A percentile compares a stretch with the other conserved stretches of the same genome.
phyloP scores from a whole-genome alignment of 2,329 filamentous ascomycete genomes.

The Catunica adiposa region DNA sequence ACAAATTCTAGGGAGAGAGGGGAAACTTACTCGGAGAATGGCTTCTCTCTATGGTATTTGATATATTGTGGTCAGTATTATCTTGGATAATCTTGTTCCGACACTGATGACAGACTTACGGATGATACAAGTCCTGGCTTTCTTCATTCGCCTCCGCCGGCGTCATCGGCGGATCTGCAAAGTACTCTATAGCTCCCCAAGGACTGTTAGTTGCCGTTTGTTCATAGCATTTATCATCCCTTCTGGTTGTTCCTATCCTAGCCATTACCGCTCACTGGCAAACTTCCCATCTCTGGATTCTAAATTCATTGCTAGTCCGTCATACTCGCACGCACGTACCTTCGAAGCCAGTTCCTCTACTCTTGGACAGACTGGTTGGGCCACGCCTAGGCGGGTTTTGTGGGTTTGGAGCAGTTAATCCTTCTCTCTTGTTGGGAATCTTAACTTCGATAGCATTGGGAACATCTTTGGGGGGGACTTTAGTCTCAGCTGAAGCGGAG shows the following conservation, averaged over 20 bases:
- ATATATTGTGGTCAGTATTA: conserved; percentile 16
- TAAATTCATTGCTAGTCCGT: not conserved
- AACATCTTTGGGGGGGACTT: not conserved
- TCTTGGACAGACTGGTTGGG: conserved; percentile 19
- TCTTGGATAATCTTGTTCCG: not conserved
- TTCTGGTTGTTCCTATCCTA: no score
- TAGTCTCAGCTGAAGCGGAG: no score
- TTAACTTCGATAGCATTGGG: no score
- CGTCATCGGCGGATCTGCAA: conserved; percentile 63
- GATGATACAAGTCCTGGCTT: conserved; percentile 45
- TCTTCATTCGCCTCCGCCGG: conserved; percentile 52
- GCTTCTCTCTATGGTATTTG: conserved; percentile 24
- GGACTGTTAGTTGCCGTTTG: not conserved
- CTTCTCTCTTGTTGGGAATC: not conserved
- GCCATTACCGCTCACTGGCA: no score
- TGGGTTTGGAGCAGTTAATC: not conserved
- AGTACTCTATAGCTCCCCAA: conserved; percentile 38
- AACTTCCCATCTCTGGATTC: no score
- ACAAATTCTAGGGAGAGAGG: not conserved
- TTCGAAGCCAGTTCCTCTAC: conserved; percentile 51
- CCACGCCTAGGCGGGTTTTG: not conserved
- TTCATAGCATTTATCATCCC: no score
- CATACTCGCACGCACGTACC: conserved; percentile 24
- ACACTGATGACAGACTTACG: conserved; percentile 26
- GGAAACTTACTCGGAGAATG: conserved; percentile 37